phyloP scores from a whole-genome alignment of 495 filamentous ascomycete genomes.

The Hypoxylon rickii region DNA sequence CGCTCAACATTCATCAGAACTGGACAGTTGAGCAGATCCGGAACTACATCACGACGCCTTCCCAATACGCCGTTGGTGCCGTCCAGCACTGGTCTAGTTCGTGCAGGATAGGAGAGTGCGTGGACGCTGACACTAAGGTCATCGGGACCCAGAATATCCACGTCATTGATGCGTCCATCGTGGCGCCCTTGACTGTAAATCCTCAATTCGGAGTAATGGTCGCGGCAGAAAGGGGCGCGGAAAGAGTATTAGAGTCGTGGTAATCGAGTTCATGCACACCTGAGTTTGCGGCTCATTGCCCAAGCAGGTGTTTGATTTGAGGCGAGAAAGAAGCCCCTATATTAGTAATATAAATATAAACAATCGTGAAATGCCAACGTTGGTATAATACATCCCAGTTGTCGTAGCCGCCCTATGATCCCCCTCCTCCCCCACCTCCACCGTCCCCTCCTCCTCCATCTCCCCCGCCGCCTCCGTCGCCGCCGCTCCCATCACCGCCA shows the following conservation, averaged over 20 bases:
- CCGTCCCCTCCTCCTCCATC: conserved; percentile 3
- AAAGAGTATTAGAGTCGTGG: conserved; percentile 40
- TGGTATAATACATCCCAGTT: no score
- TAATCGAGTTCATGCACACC: background rate
- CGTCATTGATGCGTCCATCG: conserved; percentile 48
- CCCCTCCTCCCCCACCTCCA: background rate
- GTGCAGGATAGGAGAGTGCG: conserved; percentile 45
- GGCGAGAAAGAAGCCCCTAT: background rate
- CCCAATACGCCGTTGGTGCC: conserved; percentile 43
- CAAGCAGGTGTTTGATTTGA: no score
- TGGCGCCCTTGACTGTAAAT: conserved; percentile 46
- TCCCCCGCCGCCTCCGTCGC: background rate
- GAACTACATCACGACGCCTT: conserved; percentile 43
- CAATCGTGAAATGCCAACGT: background rate
- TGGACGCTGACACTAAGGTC: conserved; percentile 42
- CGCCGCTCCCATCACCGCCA: background rate
- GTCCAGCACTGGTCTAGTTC: conserved; percentile 49
- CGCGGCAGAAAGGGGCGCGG: conserved; percentile 45
- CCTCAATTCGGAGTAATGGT: conserved; percentile 49
- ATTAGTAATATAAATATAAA: background rate
- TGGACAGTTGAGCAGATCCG: conserved; percentile 41
- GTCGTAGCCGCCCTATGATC: background rate
- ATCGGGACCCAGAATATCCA: conserved; percentile 43
- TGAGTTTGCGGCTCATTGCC: no score
- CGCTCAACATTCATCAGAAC: conserved; percentile 41